Evolutionary conservation across 2,329 filamentous ascomycete species (phyloP).

Genomic region (Coniochaeta hoffmannii): DNA sequence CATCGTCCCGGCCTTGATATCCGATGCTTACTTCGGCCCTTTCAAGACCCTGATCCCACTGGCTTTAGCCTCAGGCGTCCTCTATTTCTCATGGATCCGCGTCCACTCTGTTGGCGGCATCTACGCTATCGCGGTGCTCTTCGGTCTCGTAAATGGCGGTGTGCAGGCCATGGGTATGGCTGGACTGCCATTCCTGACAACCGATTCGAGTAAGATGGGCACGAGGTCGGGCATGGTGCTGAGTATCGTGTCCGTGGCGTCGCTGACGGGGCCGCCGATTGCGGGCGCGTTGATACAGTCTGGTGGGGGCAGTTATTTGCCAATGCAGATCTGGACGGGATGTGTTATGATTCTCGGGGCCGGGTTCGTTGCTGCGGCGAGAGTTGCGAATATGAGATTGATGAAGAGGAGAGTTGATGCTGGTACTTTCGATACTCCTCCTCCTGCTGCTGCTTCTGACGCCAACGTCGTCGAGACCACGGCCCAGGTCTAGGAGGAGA

Average conservation of each 20-base stretch:
- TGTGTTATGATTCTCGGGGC: not conserved
- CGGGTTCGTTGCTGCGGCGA: not conserved
- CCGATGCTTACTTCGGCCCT: constrained; percentile 41
- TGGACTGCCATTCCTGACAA: constrained; percentile 33
- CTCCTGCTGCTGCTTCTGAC: no score
- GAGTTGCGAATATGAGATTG: not conserved
- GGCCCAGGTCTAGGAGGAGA: not conserved
- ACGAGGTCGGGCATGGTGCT: constrained; percentile 28
- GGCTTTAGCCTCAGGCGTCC: not conserved
- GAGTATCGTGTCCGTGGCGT: constrained; percentile 20
- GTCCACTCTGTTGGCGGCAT: not conserved
- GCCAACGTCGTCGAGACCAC: not conserved
- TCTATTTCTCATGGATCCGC: not conserved
- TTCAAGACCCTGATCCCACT: constrained; percentile 19
- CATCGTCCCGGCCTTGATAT: constrained; percentile 43
- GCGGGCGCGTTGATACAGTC: not conserved
- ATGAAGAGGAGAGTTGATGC: not conserved
- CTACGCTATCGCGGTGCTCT: constrained; percentile 22
- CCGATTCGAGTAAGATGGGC: constrained; percentile 22
- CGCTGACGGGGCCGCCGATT: constrained; percentile 21
- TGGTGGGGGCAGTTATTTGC: not conserved
- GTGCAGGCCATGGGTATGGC: constrained; percentile 45
- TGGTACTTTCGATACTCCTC: no score
- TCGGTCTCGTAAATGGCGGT: constrained; percentile 42
- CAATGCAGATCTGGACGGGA: not conserved